Conservation (phyloP, 179 eudicot species). For the Gypsophila paniculata region DNA sequence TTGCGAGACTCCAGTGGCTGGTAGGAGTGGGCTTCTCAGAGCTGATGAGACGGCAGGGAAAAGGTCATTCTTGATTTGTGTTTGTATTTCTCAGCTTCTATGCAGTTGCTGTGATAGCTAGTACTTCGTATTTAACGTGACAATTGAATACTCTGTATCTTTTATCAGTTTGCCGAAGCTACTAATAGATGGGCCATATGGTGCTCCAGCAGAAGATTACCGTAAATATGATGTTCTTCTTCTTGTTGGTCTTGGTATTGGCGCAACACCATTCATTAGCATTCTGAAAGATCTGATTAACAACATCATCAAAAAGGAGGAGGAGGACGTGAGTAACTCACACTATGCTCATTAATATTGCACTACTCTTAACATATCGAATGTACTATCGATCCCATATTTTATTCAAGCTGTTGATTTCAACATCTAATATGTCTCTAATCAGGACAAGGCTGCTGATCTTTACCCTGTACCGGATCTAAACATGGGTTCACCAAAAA, state of each 20-base stretch:
- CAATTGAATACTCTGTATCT: constrained; percentile 6
- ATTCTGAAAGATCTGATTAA: constrained; percentile 89
- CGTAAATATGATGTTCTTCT: constrained; percentile 84
- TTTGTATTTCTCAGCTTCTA: not conserved
- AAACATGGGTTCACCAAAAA: constrained; percentile 46
- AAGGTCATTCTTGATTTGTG: constrained; percentile 38
- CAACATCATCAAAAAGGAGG: constrained; percentile 81
- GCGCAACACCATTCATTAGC: constrained; percentile 97
- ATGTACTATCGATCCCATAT: not conserved
- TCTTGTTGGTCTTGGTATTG: constrained; percentile 95
- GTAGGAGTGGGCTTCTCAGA: constrained; percentile 88
- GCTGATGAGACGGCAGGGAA: constrained; percentile 78
- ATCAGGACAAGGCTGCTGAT: constrained; percentile 40
- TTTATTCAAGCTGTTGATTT: not conserved
- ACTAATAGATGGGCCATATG: constrained; percentile 92
- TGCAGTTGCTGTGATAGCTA: not conserved
- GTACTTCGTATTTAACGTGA: constrained; percentile 16
- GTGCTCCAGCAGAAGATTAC: constrained; percentile 99
- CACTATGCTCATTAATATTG: not conserved
- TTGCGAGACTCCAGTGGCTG: constrained; percentile 69
- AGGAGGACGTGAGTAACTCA: constrained; percentile 58
- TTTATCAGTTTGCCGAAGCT: constrained; percentile 80
- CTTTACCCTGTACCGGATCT: constrained; percentile 42
- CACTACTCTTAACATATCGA: not conserved
- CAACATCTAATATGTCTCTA: constrained; percentile 8